Evolutionary conservation across 73 alveolate genomes (phyloP).

Genomic region (Tetrahymena malaccensis): DNA sequence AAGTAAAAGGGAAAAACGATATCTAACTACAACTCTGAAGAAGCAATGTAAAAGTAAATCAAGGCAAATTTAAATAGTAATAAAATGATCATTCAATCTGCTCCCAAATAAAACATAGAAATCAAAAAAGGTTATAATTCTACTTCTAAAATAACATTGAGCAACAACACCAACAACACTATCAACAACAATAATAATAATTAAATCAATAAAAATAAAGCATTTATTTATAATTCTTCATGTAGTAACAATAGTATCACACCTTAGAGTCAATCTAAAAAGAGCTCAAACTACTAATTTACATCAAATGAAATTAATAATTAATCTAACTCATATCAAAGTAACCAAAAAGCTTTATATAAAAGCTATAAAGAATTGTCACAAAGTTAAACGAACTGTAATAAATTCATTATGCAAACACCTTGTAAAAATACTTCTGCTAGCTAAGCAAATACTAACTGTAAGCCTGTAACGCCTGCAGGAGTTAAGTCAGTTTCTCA

Average conservation of each 20-base stretch:
- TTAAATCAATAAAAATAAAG: background rate
- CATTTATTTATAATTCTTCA: background rate
- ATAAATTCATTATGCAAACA: background rate
- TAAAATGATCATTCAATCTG: background rate
- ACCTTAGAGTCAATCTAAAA: background rate
- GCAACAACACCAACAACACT: background rate
- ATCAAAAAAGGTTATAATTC: background rate
- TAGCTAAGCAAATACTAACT: background rate
- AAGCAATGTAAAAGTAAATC: background rate
- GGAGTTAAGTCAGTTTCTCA: background rate
- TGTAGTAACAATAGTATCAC: background rate
- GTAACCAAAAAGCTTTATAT: background rate
- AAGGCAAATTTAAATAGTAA: background rate
- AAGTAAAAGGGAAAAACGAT: background rate
- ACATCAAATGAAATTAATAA: background rate
- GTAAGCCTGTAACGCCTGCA: background rate
- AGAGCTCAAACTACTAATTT: background rate
- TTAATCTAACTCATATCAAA: background rate
- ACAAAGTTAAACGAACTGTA: background rate
- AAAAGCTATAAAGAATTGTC: background rate
- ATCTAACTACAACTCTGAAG: background rate
- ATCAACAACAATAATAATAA: too few relatives aligned
- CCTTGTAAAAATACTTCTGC: background rate
- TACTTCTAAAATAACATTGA: background rate
- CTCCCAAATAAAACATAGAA: background rate